These are phyloP conservation scores for Pharus latifolius DNA, from an alignment of 176 grass and related monocot genomes.

Conservation along the genomic window DNA sequence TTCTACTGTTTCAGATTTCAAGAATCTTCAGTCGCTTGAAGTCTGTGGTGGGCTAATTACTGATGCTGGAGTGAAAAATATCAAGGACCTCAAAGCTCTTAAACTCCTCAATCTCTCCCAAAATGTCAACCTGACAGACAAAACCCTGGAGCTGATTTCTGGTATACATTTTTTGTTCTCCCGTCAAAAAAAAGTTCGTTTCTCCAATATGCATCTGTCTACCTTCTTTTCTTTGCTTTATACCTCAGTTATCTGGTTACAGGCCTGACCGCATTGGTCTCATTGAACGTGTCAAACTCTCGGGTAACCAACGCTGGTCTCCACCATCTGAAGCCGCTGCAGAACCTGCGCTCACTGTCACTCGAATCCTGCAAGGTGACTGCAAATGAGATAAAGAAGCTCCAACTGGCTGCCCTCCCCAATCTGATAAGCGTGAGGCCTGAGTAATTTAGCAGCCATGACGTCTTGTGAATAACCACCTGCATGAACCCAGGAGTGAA, in stretches of 20 bases:
- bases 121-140: conserved; percentile 75
- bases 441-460: conserved; percentile 26
- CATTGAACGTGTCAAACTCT: conserved; percentile 73
- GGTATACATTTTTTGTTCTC: conserved; percentile 26
- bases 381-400: conserved; percentile 68
- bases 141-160: conserved; percentile 81
- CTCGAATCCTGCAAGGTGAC: conserved; percentile 88
- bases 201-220: neutral
- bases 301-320: conserved; percentile 82
- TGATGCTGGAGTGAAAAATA: conserved; percentile 89
- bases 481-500: neutral
- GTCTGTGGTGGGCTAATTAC: conserved; percentile 66
- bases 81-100: conserved; percentile 82
- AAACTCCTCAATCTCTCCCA: conserved; percentile 73
- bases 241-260: neutral
- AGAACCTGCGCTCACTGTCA: conserved; percentile 57
- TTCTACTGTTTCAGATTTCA: conserved; percentile 49
- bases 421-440: conserved; percentile 71
- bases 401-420: conserved; percentile 54
- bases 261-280: conserved; percentile 70
- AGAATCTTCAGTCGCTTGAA: conserved; percentile 83
- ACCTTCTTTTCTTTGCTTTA: neutral
- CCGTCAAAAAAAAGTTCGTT: neutral
- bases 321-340: conserved; percentile 58
- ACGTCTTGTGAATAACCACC: conserved; percentile 17